Conservation (phyloP, 2,329 filamentous ascomycete genomes). For the Alternaria consortialis region DNA sequence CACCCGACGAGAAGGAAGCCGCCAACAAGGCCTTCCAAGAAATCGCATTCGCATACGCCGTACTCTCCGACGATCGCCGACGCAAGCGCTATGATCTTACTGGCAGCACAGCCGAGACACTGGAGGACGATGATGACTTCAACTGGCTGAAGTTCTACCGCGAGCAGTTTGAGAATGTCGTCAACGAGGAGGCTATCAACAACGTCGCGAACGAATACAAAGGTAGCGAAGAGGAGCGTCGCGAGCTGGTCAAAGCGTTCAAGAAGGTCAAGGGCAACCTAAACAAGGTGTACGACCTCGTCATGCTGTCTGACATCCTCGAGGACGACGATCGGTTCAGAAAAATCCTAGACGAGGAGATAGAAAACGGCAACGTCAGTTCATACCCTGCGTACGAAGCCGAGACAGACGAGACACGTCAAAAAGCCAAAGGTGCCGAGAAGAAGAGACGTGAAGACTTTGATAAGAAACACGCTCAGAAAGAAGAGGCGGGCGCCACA, state of each 20-base stretch:
- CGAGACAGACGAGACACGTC: constrained; percentile 59
- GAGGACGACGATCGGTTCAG: constrained; percentile 89
- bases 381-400: constrained; percentile 74
- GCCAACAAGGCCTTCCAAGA: constrained; percentile 87
- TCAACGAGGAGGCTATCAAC: constrained; percentile 78
- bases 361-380: constrained; percentile 72
- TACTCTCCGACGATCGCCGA: constrained; percentile 83
- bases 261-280: constrained; percentile 76
- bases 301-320: constrained; percentile 86
- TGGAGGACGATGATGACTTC: constrained; percentile 77
- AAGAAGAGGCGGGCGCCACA: constrained; percentile 64
- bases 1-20: constrained; percentile 70
- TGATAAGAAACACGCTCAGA: constrained; percentile 61
- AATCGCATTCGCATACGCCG: constrained; percentile 91
- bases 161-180: constrained; percentile 79
- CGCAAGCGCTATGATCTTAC: constrained; percentile 89
- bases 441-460: constrained; percentile 51
- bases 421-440: constrained; percentile 46
- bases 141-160: constrained; percentile 91
- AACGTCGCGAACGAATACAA: constrained; percentile 83
- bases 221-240: constrained; percentile 82
- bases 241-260: constrained; percentile 80
- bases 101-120: constrained; percentile 84
- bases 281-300: constrained; percentile 77
- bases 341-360: constrained; percentile 80